Evolutionary conservation across 208 protist genomes (phyloP).

Genomic region (Polymyxa betae): DNA sequence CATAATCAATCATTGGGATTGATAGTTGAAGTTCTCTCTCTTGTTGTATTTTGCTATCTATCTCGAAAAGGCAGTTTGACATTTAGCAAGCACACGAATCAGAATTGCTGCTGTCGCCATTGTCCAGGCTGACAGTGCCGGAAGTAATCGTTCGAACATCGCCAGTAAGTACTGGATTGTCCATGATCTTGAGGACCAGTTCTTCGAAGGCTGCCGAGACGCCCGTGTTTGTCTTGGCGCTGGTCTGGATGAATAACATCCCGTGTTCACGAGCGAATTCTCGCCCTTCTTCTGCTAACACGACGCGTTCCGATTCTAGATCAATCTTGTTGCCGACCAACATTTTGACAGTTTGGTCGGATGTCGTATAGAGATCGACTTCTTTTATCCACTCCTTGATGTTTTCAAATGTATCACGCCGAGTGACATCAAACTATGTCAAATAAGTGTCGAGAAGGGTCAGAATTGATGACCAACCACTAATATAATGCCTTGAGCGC

Average conservation of each 20-base stretch:
- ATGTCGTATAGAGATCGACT: constrained; percentile 56
- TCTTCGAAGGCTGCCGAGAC: constrained; percentile 58
- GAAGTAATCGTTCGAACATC: too few relatives aligned
- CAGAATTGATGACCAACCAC: constrained; percentile 58
- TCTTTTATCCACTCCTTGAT: constrained; percentile 61
- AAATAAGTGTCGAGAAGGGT: constrained; percentile 55
- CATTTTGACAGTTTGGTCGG: constrained; percentile 46
- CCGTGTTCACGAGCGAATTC: constrained; percentile 54
- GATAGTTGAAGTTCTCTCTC: too few relatives aligned
- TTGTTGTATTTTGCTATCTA: too few relatives aligned
- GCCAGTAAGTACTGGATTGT: constrained; percentile 14
- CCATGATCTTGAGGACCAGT: constrained; percentile 44
- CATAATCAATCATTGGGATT: too few relatives aligned
- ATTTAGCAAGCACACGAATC: too few relatives aligned
- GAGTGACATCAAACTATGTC: constrained; percentile 51
- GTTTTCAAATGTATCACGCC: constrained; percentile 47
- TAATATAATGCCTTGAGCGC: constrained; percentile 66
- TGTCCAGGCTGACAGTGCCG: too few relatives aligned
- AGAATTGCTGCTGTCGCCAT: too few relatives aligned
- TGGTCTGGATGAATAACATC: constrained; percentile 62
- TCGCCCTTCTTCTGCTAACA: constrained; percentile 50
- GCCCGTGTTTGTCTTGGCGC: constrained; percentile 56
- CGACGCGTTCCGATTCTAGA: constrained; percentile 40
- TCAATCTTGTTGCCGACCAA: constrained; percentile 63
- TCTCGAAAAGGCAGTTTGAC: too few relatives aligned